Conservation (phyloP, 768 basidiomycete genomes). For the Naganishia antarctica region DNA sequence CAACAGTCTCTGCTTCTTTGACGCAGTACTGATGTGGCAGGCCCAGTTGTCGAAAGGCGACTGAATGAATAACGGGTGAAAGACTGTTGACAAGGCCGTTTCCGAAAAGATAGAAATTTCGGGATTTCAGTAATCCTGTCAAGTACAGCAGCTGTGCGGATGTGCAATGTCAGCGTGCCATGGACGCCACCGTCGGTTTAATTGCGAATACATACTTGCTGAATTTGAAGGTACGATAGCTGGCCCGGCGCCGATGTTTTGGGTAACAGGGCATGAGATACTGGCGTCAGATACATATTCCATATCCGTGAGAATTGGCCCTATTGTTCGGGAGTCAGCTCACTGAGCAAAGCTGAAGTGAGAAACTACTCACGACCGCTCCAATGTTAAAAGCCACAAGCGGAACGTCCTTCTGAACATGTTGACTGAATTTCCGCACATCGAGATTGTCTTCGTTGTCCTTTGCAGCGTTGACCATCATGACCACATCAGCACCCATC, state of each 20-base stretch:
- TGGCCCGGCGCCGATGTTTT: slow-evolving; percentile 87
- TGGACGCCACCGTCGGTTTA: not conserved
- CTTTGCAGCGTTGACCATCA: slow-evolving; percentile 81
- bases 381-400: slow-evolving; percentile 95
- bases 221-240: slow-evolving; percentile 79
- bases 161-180: not conserved
- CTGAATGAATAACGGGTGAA: slow-evolving; percentile 90
- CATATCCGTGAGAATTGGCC: slow-evolving; percentile 88
- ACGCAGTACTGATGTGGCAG: slow-evolving; percentile 75
- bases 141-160: slow-evolving; percentile 61
- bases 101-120: slow-evolving; percentile 80
- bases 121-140: slow-evolving; percentile 69
- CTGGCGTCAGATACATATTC: slow-evolving; percentile 77
- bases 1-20: slow-evolving; percentile 67
- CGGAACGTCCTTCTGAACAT: slow-evolving; percentile 60
- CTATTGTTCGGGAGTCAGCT: too few relatives aligned
- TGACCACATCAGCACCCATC: slow-evolving; percentile 77
- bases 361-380: slow-evolving; percentile 39
- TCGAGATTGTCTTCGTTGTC: slow-evolving; percentile 70
- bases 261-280: slow-evolving; percentile 81
- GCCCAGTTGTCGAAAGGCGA: slow-evolving; percentile 71
- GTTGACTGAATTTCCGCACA: slow-evolving; percentile 66
- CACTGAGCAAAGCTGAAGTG: too few relatives aligned
- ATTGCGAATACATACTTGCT: slow-evolving; percentile 43
- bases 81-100: slow-evolving; percentile 80